Conservation (phyloP, 371 early-diverging fungal species). For the Chytridium lagenaria region DNA sequence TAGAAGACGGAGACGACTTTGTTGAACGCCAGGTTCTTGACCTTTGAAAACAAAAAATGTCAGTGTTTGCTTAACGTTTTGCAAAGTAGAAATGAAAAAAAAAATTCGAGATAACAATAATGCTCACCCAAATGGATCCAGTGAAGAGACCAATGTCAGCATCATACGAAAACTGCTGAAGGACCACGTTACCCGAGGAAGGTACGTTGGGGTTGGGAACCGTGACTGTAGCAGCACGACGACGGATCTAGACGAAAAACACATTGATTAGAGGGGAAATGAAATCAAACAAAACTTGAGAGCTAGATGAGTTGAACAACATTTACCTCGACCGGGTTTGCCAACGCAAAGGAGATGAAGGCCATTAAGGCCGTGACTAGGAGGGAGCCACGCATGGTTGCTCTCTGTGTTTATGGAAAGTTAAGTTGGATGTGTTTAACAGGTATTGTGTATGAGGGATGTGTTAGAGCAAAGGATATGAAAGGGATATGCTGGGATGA, state of each 20-base stretch:
- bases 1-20: slow-evolving; percentile 4
- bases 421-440: too few relatives aligned
- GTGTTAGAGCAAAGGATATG: too few relatives aligned
- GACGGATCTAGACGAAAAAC: not conserved
- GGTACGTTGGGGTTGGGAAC: not conserved
- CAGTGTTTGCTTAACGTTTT: not conserved
- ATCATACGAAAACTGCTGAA: not conserved
- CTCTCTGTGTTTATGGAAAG: too few relatives aligned
- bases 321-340: not conserved
- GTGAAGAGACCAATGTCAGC: not conserved
- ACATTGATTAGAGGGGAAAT: not conserved
- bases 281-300: too few relatives aligned
- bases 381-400: too few relatives aligned
- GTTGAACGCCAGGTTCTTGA: slow-evolving; percentile 17
- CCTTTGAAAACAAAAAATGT: not conserved
- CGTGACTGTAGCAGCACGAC: not conserved
- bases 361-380: too few relatives aligned
- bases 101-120: not conserved
- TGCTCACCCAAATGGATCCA: not conserved
- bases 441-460: too few relatives aligned
- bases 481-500: too few relatives aligned
- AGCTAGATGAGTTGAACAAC: not conserved
- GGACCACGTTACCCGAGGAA: slow-evolving; percentile 9
- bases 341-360: not conserved
- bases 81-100: not conserved